Base-by-base conservation (phyloP, 805 yeast species). In the Torulaspora indica region DNA sequence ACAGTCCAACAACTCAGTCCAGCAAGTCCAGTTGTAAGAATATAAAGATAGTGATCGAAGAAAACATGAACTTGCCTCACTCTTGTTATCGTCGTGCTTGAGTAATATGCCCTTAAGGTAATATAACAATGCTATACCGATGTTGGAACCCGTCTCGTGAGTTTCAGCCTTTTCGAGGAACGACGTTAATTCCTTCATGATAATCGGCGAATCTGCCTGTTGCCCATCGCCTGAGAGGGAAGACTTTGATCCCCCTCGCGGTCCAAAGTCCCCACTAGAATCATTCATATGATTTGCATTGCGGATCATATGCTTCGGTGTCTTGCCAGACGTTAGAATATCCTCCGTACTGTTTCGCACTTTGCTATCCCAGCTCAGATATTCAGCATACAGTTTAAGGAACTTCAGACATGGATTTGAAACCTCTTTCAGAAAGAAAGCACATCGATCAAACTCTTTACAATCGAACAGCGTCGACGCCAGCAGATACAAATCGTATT, bases 11-110 rank as follows among this genome's bases (percentile, higher is more conserved):
- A 93, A 69, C 58, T 91, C 97, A 45, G 75, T 73, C 97, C 97
- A 93, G 46, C 93, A 84, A 43, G 90, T 77, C 98, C 98, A 93
- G 62, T 91, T 91, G 62, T 74, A 85, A 0, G 97, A 95, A 54
- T 82, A 88, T 23, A 73, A 40, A 18, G 74, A 68, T 10, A 91
- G 58, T 1, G 96, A 82, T 37, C 72, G 72, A 24, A 79, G 69
- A 25, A 90, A 72, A 35, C 70, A 69, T 18, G 74, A 70, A 45
- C 82, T 79, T 0, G 97, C 96, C 28, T 69, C 61, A 1, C 67
- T 52, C n/a, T 66, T 65, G 51, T 82, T 79, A 38, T 80, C 79
- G 54, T 82, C 82, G 20, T 49, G 46, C 53, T 78, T 81, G 42
- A 79, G 67, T 37, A 81, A 68, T 1, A 85, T 69, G 1, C 97